Percentiles rank a stretch among this genome's conserved stretches.
Evolutionary conservation across 2,329 filamentous ascomycete genomes (phyloP).

Genomic region (Microdochium bolleyi): DNA sequence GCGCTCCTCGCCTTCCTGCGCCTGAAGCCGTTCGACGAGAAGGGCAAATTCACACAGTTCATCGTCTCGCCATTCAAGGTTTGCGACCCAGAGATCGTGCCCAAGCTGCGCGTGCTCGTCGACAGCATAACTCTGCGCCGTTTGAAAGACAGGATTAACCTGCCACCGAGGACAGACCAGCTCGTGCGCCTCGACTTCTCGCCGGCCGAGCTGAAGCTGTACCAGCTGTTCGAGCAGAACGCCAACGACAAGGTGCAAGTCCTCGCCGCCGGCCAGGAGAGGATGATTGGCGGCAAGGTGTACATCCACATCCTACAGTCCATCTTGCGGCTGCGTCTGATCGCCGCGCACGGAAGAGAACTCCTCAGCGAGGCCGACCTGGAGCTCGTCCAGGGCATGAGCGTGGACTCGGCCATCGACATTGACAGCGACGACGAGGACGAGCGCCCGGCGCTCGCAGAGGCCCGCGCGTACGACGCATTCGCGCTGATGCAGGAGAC

Average conservation of each 20-base stretch:
- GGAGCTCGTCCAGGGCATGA: constrained; percentile 70
- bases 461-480: constrained; percentile 76
- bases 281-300: constrained; percentile 70
- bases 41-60: constrained; percentile 64
- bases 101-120: constrained; percentile 80
- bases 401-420: constrained; percentile 79
- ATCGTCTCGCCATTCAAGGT: constrained; percentile 83
- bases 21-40: constrained; percentile 77
- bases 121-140: constrained; percentile 91
- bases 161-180: constrained; percentile 67
- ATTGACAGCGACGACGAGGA: constrained; percentile 70
- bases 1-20: constrained; percentile 81
- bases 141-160: constrained; percentile 81
- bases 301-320: constrained; percentile 91
- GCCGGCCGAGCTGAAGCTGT: constrained; percentile 65
- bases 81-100: constrained; percentile 75
- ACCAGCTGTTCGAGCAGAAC: constrained; percentile 77
- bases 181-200: constrained; percentile 70
- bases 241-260: constrained; percentile 74
- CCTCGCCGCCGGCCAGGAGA: constrained; percentile 54
- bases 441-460: constrained; percentile 47
- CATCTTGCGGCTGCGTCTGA: constrained; percentile 79
- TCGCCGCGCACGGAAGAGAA: constrained; percentile 92
- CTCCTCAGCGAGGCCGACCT: constrained; percentile 79
- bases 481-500: constrained; percentile 78